These are phyloP conservation scores for Metschnikowia vanudenii DNA, from an alignment of 805 yeast species.

Conservation along the genomic window DNA sequence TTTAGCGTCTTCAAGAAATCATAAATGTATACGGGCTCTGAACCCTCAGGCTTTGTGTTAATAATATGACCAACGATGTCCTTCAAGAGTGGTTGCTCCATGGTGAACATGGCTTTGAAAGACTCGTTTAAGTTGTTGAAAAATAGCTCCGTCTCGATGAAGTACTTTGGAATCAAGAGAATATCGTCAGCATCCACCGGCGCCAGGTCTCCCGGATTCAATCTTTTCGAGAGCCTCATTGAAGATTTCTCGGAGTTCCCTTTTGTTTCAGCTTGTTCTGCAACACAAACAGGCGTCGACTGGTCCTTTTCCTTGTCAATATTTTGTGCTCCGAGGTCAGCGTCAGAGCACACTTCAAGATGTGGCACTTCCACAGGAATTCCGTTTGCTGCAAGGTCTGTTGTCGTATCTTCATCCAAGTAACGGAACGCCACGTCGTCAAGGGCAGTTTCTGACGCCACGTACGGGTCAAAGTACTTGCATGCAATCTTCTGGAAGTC, in stretches of 20 bases:
- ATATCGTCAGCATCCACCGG: constrained; percentile 23
- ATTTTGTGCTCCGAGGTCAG: background rate
- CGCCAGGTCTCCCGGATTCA: constrained; percentile 26
- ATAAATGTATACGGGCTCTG: constrained; percentile 14
- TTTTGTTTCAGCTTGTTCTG: background rate
- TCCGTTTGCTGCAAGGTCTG: background rate
- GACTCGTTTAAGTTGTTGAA: constrained; percentile 23
- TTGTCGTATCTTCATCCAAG: background rate
- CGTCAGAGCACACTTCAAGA: background rate
- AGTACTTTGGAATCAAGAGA: constrained; percentile 24
- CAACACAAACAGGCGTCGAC: background rate
- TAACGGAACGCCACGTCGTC: constrained; percentile 41
- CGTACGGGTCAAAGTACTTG: constrained; percentile 51
- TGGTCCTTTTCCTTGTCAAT: background rate
- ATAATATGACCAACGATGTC: constrained; percentile 17
- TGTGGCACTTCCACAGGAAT: background rate
- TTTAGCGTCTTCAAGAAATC: constrained; percentile 26
- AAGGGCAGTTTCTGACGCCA: constrained; percentile 47
- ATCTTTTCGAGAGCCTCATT: constrained; percentile 33
- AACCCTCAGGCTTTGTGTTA: background rate
- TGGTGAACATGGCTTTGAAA: constrained; percentile 6
- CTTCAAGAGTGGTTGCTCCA: constrained; percentile 5
- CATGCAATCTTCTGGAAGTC: constrained; percentile 40
- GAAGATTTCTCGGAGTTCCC: constrained; percentile 11
- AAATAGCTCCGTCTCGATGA: constrained; percentile 28